phyloP scores from a whole-genome alignment of 2,329 filamentous ascomycete genomes.

The Fusarium metavorans region DNA sequence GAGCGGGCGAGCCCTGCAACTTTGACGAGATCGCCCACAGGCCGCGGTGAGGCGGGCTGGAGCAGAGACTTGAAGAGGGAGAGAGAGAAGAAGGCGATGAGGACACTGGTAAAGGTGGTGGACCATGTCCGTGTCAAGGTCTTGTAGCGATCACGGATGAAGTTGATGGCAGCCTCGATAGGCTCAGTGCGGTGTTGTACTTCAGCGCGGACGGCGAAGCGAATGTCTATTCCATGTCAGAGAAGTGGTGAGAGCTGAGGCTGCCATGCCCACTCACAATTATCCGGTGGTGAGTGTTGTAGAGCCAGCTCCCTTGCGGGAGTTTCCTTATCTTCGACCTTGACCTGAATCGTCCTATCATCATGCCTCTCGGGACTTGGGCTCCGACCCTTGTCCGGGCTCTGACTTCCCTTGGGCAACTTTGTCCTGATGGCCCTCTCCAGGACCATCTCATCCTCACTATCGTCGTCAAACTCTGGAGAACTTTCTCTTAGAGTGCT shows the following conservation, averaged over 20 bases:
- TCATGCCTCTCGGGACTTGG: constrained; percentile 61
- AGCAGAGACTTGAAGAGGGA: constrained; percentile 74
- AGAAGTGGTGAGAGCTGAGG: not conserved
- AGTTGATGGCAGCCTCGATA: constrained; percentile 78
- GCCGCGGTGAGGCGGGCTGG: constrained; percentile 68
- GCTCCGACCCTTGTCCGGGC: constrained; percentile 63
- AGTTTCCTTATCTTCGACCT: constrained; percentile 42
- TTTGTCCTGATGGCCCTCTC: constrained; percentile 66
- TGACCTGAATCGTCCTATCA: constrained; percentile 54
- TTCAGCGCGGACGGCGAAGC: constrained; percentile 88
- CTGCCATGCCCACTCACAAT: constrained; percentile 58
- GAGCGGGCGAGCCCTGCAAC: constrained; percentile 89
- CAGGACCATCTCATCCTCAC: constrained; percentile 57
- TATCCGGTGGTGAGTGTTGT: constrained; percentile 54
- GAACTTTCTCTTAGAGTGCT: constrained; percentile 41
- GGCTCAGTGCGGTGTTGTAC: constrained; percentile 89
- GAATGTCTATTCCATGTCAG: constrained; percentile 73
- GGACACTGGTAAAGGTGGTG: constrained; percentile 71
- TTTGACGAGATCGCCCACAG: constrained; percentile 80
- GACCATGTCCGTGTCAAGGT: constrained; percentile 76
- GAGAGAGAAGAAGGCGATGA: constrained; percentile 74
- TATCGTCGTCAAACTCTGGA: constrained; percentile 44
- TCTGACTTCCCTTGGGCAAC: constrained; percentile 66
- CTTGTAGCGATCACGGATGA: constrained; percentile 70
- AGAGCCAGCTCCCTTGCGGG: constrained; percentile 37